Base-by-base conservation (phyloP, 805 yeast species). In the Crinitomyces ghanaensis region DNA sequence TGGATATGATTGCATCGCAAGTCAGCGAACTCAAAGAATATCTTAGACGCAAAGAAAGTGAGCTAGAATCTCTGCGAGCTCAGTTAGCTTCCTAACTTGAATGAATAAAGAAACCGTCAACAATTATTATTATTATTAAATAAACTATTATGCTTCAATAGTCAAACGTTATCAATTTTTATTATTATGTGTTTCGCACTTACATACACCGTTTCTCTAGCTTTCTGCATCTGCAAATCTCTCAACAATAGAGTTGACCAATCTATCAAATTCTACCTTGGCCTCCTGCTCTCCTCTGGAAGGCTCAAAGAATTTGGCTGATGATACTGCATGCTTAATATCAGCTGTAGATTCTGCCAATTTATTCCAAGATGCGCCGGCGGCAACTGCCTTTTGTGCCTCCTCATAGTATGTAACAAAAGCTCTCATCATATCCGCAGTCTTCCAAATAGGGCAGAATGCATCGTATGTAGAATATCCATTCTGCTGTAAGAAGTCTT, bases 361-460 rank as follows among this genome's bases (percentile, higher is more conserved):
- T 67, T 84, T 91, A 44, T 81, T 72, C 99, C 99, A 91, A 58
- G 71, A 74, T 21, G 94, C 88, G 53, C 97, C 97, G 49, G 79
- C 75, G 25, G 95, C 70, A 41, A 88, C 80, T 11, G 97, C 94
- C 66, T 85, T 86, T 65, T 88, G 97, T 20, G 99, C 96, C 66
- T 91, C 97, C 48, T 88, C 96, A 54, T 82, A 75, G 63, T 91
- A 91, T 22, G 85, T 62, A 39, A 86, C 74, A 52, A 91, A 91
- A 7, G 86, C 78, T 61, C 81, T 85, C 97, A 91, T 86, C 98
- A 91, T 91, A 58, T 83, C 91, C 49, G 73, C 79, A 30, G 99
- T 91, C 70, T 91, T 91, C 98, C 98, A 91, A 54, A 91, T 82
- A 46, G 99, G 99, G 66, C 99, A 91, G 80, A 85, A 91, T 24